phyloP scores from a whole-genome alignment of 306 rosid genomes.

The Bauhinia variegata region DNA sequence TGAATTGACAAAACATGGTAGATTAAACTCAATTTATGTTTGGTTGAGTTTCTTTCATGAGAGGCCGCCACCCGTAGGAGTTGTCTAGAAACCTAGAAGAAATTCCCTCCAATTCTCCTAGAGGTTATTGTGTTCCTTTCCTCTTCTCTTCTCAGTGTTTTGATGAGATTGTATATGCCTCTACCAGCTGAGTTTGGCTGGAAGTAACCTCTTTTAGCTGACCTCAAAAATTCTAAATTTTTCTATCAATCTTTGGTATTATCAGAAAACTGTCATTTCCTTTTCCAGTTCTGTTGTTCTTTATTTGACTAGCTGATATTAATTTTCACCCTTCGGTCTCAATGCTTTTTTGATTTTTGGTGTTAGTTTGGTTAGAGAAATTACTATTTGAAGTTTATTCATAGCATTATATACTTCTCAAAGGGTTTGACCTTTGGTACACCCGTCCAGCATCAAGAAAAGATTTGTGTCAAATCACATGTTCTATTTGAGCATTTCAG shows the following conservation, averaged over 20 bases:
- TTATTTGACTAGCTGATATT: no score
- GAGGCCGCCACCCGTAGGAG: no score
- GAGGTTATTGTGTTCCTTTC: neutral
- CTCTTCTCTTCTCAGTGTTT: neutral
- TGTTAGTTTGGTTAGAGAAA: neutral
- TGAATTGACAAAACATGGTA: constrained; percentile 18
- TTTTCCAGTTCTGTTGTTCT: neutral
- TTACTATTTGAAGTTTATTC: neutral
- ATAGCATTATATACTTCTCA: neutral
- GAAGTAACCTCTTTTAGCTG: neutral
- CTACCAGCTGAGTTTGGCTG: no score
- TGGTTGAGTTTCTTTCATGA: constrained; percentile 8
- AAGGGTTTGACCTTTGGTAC: neutral
- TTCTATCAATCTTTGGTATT: neutral
- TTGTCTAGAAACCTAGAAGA: no score
- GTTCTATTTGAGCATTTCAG: neutral
- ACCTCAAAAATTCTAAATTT: neutral
- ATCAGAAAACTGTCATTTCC: neutral
- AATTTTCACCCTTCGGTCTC: no score
- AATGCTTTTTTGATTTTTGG: neutral
- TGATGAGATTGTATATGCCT: neutral
- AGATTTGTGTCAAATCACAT: neutral
- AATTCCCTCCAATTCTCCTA: neutral
- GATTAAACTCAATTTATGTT: neutral
- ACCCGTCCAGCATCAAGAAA: neutral